phyloP scores from a whole-genome alignment of 2,329 filamentous ascomycete species.

The Ophiostoma himal-ulmi region DNA sequence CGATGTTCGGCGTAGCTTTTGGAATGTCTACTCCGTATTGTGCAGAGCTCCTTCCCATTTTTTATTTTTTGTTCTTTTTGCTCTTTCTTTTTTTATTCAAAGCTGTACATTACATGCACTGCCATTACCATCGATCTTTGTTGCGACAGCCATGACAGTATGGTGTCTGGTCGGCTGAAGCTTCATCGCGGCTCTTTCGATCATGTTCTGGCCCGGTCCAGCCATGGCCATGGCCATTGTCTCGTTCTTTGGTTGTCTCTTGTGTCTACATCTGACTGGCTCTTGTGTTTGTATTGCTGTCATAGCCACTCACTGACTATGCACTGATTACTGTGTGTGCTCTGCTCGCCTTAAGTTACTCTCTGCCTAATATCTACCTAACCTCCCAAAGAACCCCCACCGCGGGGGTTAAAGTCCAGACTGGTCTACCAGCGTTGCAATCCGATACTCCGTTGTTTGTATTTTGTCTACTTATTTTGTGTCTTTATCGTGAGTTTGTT shows the following conservation, averaged over 20 bases:
- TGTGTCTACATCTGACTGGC: too few relatives aligned
- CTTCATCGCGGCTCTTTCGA: neutral
- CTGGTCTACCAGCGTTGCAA: slow-evolving; percentile 2
- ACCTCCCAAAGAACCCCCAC: neutral
- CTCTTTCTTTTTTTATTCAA: neutral
- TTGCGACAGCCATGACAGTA: too few relatives aligned
- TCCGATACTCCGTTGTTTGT: neutral
- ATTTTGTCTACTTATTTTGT: neutral
- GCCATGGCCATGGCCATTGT: too few relatives aligned
- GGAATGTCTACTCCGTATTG: neutral
- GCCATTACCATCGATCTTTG: too few relatives aligned
- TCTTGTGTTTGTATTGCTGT: too few relatives aligned
- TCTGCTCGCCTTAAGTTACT: too few relatives aligned
- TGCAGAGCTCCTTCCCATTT: neutral
- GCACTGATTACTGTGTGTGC: too few relatives aligned
- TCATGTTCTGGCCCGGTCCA: neutral
- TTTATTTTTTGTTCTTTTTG: neutral
- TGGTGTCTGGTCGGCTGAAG: neutral
- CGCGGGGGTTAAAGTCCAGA: neutral
- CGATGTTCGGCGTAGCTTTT: slow-evolving; percentile 5
- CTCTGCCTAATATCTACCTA: too few relatives aligned
- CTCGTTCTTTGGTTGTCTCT: too few relatives aligned
- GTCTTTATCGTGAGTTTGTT: neutral
- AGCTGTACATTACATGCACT: neutral
- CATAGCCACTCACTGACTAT: too few relatives aligned